Evolutionary conservation across 768 basidiomycete species (phyloP).

Genomic region (Auriscalpium microsporum): DNA sequence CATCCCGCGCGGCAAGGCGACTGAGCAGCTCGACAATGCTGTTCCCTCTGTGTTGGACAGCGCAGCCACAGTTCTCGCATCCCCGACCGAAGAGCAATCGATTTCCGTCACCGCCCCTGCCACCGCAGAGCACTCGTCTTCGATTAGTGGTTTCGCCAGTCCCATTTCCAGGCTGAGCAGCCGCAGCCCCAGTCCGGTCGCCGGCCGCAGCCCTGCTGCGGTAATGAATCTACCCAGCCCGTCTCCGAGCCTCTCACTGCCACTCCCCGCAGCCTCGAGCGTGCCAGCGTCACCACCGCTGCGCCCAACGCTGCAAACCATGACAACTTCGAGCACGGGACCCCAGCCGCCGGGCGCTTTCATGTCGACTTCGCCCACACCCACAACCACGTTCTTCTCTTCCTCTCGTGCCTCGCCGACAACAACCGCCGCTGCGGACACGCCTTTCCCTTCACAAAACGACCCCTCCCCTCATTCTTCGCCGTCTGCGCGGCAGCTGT

Average conservation of each 20-base stretch:
- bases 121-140: conserved; percentile 20
- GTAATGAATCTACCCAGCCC: conserved; percentile 16
- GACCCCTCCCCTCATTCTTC: conserved; percentile 14
- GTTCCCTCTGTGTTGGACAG: conserved; percentile 82
- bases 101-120: conserved; percentile 58
- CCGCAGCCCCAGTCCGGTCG: conserved; percentile 56
- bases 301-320: conserved; percentile 2
- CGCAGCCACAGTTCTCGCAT: conserved; percentile 65
- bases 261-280: conserved; percentile 4
- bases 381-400: conserved; percentile 15
- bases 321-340: conserved; percentile 25
- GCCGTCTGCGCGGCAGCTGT: conserved; percentile 15
- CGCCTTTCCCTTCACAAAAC: neutral
- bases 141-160: conserved; percentile 51
- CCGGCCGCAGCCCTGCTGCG: conserved; percentile 22
- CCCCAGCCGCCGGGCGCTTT: conserved; percentile 3
- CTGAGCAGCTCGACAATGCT: conserved; percentile 67
- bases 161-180: conserved; percentile 58
- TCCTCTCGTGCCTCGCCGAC: conserved; percentile 9
- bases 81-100: conserved; percentile 33
- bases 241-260: conserved; percentile 12
- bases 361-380: conserved; percentile 20
- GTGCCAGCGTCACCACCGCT: neutral
- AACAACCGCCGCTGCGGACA: neutral
- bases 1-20: conserved; percentile 60